A percentile compares a stretch with the other conserved stretches of the same genome.
Evolutionary conservation across 228 moss, liverwort and hornwort genomes (phyloP).

Genomic region (Sphagnum magellanicum): DNA sequence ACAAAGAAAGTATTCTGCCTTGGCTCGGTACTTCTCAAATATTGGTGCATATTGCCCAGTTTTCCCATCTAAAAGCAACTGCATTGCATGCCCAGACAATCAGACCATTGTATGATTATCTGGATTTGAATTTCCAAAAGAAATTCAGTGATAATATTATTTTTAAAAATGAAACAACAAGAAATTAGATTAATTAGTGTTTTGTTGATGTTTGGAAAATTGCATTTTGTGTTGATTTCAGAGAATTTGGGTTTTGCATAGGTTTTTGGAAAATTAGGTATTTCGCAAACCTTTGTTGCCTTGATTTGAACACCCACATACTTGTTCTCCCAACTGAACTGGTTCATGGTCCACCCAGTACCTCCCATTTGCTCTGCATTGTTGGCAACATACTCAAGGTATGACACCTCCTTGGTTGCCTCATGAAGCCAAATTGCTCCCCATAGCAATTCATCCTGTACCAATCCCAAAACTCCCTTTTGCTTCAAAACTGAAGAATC

Average conservation of each 20-base stretch:
- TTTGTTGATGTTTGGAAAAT: too few relatives aligned
- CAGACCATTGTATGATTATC: too few relatives aligned
- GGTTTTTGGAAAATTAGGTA: too few relatives aligned
- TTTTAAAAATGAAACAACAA: too few relatives aligned
- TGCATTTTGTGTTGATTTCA: too few relatives aligned
- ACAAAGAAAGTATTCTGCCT: slow-evolving; percentile 82
- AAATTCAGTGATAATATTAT: too few relatives aligned
- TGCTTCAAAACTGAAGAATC: background rate
- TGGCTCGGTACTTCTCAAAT: slow-evolving; percentile 44
- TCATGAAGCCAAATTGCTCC: slow-evolving; percentile 48
- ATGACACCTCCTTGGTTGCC: slow-evolving; percentile 20
- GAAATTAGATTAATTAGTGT: too few relatives aligned
- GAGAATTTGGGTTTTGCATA: too few relatives aligned
- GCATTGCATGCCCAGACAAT: background rate
- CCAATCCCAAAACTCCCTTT: background rate
- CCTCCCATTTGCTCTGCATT: slow-evolving; percentile 15
- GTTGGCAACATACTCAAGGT: slow-evolving; percentile 32
- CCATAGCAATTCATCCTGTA: slow-evolving; percentile 55
- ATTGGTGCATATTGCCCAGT: slow-evolving; percentile 36
- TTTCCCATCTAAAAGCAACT: slow-evolving; percentile 61
- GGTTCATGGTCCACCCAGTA: slow-evolving; percentile 27
- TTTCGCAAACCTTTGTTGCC: too few relatives aligned
- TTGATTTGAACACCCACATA: slow-evolving; percentile 20
- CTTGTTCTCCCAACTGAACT: slow-evolving; percentile 47
- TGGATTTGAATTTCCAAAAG: too few relatives aligned